Base-by-base conservation (phyloP, 2,329 filamentous ascomycete genomes). In the Annulohypoxylon truncatum region DNA sequence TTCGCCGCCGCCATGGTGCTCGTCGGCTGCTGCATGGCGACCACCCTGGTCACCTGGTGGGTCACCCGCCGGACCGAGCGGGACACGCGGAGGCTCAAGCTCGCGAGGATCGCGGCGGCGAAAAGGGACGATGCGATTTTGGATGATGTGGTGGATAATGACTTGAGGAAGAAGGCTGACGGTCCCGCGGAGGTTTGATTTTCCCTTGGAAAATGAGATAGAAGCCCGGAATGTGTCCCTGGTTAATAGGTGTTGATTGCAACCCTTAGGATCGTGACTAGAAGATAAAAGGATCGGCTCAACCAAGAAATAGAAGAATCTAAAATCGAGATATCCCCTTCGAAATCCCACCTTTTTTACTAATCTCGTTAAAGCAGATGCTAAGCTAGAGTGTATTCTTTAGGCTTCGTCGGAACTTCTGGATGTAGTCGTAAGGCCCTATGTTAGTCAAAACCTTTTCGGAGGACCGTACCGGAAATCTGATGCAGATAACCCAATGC, bases 1-100 rank as follows among this genome's bases (percentile, higher is more conserved):
- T 84, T 84, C 64, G 79, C 77, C 0, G 74, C 79, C 1, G 80
- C 82, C 0, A 83, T 83, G 78, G 80, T 73, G 0, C 73, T 84
- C 1, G 78, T 84, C 0, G 81, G 77, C 1, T 72, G 77, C n/a
- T 84, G 82, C 60, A 77, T 79, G 3, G 59, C 80, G 4, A 74
- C 79, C 29, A 83, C 79, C 0, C 50, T 79, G 3, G 48, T 80
- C 0, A 83, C 81, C 0, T 84, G 82, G 83, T 82, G 79, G 77
- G 76, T 81, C 7, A 84, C 81, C 1, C 69, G 78, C 40, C 74
- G 78, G 35, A 82, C 81, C 1, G 82, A 84, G 67, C 71, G 75
- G 2, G 80, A 83, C 28, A 84, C 82, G 18, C 76, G 82, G 15
- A 77, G 72, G 58, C 68, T 83, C 48, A 84, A 84, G 74, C 69